Percentiles rank a stretch among this genome's conserved stretches.
Conservation (phyloP, 208 protist species). For the Crithidia sp. region DNA sequence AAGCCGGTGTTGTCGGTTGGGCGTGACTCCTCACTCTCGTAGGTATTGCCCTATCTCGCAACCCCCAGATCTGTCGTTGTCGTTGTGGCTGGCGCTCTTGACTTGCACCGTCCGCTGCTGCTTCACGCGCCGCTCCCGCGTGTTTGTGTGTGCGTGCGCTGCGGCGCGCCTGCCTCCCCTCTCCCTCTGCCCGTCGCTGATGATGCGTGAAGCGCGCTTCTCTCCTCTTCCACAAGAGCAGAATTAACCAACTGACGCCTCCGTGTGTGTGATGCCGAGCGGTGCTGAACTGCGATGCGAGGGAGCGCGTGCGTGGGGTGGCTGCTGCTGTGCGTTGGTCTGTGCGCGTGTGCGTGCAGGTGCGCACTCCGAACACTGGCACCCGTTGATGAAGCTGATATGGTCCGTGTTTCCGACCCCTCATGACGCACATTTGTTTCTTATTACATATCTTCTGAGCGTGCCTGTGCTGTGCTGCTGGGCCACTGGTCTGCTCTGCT, state of each 20-base stretch:
- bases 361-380: not conserved
- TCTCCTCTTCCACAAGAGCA: slow-evolving; percentile 48
- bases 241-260: slow-evolving; percentile 51
- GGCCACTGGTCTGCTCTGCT: not conserved
- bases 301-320: not conserved
- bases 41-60: slow-evolving; percentile 37
- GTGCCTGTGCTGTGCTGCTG: not conserved
- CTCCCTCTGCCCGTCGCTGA: slow-evolving; percentile 11
- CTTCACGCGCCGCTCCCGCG: too few species aligned
- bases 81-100: not conserved
- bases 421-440: slow-evolving; percentile 56
- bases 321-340: not conserved
- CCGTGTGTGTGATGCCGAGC: slow-evolving; percentile 33
- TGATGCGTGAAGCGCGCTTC: slow-evolving; percentile 60
- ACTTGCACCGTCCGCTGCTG: too few species aligned
- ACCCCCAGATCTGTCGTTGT: slow-evolving; percentile 32
- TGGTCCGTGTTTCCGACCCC: slow-evolving; percentile 83
- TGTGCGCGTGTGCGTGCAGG: not conserved
- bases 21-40: slow-evolving; percentile 30
- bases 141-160: too few species aligned
- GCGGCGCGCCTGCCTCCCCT: not conserved
- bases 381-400: slow-evolving; percentile 73
- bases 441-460: slow-evolving; percentile 71
- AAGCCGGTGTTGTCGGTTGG: slow-evolving; percentile 52
- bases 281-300: slow-evolving; percentile 26